Conservation (phyloP, 139 green algal genomes). For the Tetratostichococcus sp. region DNA sequence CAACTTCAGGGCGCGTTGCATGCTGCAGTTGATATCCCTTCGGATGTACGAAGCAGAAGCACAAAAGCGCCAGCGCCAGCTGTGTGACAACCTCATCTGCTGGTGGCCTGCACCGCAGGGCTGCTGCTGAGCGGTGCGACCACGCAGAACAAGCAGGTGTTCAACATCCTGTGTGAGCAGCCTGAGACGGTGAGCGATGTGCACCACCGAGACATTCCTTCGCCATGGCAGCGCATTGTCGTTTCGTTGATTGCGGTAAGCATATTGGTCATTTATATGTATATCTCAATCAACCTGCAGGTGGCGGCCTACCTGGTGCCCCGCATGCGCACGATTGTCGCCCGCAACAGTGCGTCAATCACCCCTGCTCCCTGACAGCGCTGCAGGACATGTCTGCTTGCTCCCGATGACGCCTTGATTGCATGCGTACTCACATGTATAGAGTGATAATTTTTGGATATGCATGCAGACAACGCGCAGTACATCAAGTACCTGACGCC, state of each 20-base stretch:
- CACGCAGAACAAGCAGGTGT: conserved; percentile 60
- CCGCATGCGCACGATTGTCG: conserved; percentile 51
- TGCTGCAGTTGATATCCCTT: no score
- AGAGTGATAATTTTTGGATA: background rate
- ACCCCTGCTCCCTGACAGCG: no score
- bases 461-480: background rate
- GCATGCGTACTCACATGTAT: background rate
- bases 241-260: no score
- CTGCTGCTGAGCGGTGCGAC: conserved; percentile 77
- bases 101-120: conserved; percentile 22
- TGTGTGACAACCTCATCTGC: no score
- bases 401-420: no score
- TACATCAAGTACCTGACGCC: conserved; percentile 72
- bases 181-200: background rate
- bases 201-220: no score
- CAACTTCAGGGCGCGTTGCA: background rate
- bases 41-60: no score
- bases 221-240: no score
- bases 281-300: no score
- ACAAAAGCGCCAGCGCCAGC: no score
- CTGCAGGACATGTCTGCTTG: no score
- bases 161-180: conserved; percentile 86
- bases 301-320: conserved; percentile 78
- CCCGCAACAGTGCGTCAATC: conserved; percentile 18
- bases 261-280: no score